Evolutionary conservation across 345 rosid genomes (phyloP).

Genomic region (Rhodamnia argentea): DNA sequence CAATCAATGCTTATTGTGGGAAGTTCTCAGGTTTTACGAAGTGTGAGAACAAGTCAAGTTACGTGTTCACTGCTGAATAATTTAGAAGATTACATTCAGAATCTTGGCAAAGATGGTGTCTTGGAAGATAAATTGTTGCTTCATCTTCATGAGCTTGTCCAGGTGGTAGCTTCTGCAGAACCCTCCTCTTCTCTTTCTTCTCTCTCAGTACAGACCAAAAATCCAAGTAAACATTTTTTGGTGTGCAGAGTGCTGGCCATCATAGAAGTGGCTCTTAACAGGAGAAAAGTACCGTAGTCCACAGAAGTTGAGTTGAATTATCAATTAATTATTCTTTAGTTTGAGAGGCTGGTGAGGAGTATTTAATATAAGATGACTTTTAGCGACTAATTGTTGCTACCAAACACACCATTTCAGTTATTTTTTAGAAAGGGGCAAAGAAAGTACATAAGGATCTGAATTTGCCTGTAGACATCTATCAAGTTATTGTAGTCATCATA

Average conservation of each 20-base stretch:
- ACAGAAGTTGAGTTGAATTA: neutral
- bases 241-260: neutral
- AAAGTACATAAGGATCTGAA: neutral
- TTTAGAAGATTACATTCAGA: neutral
- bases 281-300: neutral
- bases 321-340: neutral
- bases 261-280: neutral
- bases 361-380: neutral
- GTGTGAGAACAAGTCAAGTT: neutral
- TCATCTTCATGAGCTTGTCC: neutral
- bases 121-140: neutral
- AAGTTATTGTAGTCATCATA: neutral
- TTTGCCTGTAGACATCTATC: neutral
- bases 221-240: neutral
- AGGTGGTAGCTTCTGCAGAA: neutral
- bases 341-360: neutral
- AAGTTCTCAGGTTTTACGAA: neutral
- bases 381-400: neutral
- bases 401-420: neutral
- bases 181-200: neutral
- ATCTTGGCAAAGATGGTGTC: neutral
- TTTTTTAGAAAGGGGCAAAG: neutral
- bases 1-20: neutral
- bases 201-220: neutral
- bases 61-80: neutral